Conservation (phyloP, 2,329 filamentous ascomycete genomes). For the Alternaria viburni region DNA sequence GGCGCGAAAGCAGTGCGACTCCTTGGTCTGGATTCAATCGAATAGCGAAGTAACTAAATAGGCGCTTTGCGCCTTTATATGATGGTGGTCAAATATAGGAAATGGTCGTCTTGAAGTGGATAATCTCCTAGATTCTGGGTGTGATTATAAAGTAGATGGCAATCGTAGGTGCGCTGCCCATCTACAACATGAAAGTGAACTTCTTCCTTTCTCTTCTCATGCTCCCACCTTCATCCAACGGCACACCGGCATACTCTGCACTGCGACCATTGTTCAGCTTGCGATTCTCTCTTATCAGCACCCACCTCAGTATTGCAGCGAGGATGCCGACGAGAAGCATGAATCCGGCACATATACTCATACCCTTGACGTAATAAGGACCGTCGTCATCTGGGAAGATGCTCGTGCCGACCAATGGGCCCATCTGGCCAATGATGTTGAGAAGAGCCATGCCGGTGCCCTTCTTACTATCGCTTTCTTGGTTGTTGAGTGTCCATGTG, state of each 20-base stretch:
- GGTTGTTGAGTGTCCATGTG: slow-evolving; percentile 89
- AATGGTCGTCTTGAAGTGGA: too few species aligned
- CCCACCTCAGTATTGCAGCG: slow-evolving; percentile 50
- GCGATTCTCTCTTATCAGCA: slow-evolving; percentile 44
- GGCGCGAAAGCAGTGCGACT: too few species aligned
- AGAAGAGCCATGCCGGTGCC: slow-evolving; percentile 80
- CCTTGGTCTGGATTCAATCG: too few species aligned
- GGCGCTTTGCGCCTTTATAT: too few species aligned
- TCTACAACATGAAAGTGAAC: slow-evolving; percentile 38
- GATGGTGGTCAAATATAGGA: too few species aligned
- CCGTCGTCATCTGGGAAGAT: slow-evolving; percentile 60
- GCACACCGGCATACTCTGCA: slow-evolving; percentile 34
- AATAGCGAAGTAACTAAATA: too few species aligned
- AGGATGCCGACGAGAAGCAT: slow-evolving; percentile 57
- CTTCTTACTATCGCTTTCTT: slow-evolving; percentile 70
- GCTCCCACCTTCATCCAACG: slow-evolving; percentile 30
- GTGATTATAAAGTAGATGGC: too few species aligned
- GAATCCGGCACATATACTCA: slow-evolving; percentile 57
- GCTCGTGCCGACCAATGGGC: slow-evolving; percentile 66
- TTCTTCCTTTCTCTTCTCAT: slow-evolving; percentile 16
- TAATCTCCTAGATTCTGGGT: too few species aligned
- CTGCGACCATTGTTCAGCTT: slow-evolving; percentile 11
- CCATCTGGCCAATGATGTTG: slow-evolving; percentile 81
- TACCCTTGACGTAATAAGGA: slow-evolving; percentile 58
- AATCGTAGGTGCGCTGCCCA: too few species aligned